Evolutionary conservation across 495 filamentous ascomycete genomes (phyloP).

Genomic region (Tuber borchii): DNA sequence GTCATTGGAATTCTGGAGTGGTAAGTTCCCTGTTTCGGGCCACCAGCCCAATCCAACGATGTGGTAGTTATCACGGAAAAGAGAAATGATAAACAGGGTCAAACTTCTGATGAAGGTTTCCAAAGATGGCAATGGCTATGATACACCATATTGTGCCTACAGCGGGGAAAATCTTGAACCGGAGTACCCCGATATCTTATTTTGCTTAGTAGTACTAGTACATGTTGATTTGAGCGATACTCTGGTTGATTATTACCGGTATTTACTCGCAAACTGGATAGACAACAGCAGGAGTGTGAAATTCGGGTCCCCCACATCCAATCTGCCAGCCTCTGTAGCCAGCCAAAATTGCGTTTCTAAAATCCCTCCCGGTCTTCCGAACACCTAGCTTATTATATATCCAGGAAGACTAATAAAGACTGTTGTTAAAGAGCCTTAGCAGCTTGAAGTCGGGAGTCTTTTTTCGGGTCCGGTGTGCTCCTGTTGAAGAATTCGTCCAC

Average conservation of each 20-base stretch:
- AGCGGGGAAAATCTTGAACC: background rate
- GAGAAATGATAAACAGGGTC: background rate
- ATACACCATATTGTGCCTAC: too few species aligned
- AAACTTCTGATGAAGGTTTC: background rate
- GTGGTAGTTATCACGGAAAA: background rate
- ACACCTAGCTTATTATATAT: background rate
- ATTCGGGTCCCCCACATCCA: background rate
- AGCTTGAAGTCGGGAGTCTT: background rate
- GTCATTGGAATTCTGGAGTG: background rate
- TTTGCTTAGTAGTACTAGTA: background rate
- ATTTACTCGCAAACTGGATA: background rate
- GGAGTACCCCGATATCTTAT: background rate
- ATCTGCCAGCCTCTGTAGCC: background rate
- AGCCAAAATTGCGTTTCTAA: background rate
- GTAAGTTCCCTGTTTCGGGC: background rate
- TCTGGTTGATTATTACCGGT: background rate
- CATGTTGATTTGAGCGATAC: background rate
- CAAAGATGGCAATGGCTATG: too few species aligned
- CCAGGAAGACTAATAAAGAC: background rate
- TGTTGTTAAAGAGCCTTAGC: background rate
- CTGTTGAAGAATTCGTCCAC: background rate
- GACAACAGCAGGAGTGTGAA: background rate
- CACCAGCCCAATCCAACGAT: background rate
- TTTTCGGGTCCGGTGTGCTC: background rate
- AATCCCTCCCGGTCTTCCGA: background rate